Conservation (phyloP, 2,329 filamentous ascomycete genomes). For the Camillea tinctor region DNA sequence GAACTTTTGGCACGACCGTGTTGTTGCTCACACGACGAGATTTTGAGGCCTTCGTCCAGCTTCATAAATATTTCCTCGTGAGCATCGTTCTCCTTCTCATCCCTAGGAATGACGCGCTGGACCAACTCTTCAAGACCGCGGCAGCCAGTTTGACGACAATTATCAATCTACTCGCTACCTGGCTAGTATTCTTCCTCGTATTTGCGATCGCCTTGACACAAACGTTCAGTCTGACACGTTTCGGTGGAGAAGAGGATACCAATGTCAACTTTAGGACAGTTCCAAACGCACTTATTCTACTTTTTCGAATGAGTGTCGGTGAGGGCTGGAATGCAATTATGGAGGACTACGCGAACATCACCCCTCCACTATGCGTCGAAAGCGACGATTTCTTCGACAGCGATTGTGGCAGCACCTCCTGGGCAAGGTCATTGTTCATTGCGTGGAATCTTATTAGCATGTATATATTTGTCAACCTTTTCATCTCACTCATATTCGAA, state of each 20-base stretch:
- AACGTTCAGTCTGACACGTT: slow-evolving; percentile 90
- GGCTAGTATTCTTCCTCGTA: slow-evolving; percentile 94
- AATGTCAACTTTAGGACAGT: slow-evolving; percentile 94
- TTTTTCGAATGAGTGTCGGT: slow-evolving; percentile 90
- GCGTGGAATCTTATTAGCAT: slow-evolving; percentile 99
- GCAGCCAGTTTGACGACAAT: slow-evolving; percentile 91
- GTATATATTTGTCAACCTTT: slow-evolving; percentile 99
- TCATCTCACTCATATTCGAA: slow-evolving; percentile 98
- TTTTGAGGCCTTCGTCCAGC: slow-evolving; percentile 66
- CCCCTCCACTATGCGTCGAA: slow-evolving; percentile 77
- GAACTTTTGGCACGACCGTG: slow-evolving; percentile 79
- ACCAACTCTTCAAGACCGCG: slow-evolving; percentile 98
- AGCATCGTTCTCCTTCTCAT: slow-evolving; percentile 87
- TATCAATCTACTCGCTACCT: slow-evolving; percentile 88
- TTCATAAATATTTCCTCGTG: slow-evolving; percentile 94
- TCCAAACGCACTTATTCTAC: slow-evolving; percentile 86
- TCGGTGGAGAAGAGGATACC: slow-evolving; percentile 67
- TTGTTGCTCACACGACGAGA: slow-evolving; percentile 64
- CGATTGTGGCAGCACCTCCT: slow-evolving; percentile 87
- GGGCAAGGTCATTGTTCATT: slow-evolving; percentile 88
- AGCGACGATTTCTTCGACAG: slow-evolving; percentile 73
- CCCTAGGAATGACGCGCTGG: slow-evolving; percentile 91
- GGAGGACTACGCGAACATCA: slow-evolving; percentile 87
- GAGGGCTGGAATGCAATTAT: slow-evolving; percentile 97
- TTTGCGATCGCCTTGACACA: slow-evolving; percentile 97